Evolutionary conservation across 2,329 filamentous ascomycete species (phyloP).

Genomic region (Bisporella sp.): DNA sequence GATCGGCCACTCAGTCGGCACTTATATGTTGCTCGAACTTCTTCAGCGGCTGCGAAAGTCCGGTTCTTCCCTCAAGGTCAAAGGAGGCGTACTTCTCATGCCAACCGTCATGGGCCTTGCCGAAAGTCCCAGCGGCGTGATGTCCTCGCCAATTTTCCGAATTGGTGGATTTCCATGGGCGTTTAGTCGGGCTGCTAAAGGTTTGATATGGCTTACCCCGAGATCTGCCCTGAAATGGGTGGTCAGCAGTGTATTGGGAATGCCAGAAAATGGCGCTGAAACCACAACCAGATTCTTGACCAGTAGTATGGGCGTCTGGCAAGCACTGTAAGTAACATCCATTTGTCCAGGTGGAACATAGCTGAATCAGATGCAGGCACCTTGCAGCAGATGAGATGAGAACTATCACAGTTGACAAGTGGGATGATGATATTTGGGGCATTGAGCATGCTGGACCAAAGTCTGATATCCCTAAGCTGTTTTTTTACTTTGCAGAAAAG

Average conservation of each 20-base stretch:
- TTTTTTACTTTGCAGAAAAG: constrained; percentile 51
- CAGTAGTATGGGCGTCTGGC: constrained; percentile 50
- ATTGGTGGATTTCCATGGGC: constrained; percentile 22
- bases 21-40: constrained; percentile 64
- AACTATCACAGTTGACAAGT: constrained; percentile 50
- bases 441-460: constrained; percentile 24
- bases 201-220: not conserved
- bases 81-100: constrained; percentile 59
- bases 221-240: constrained; percentile 32
- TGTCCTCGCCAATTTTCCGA: constrained; percentile 38
- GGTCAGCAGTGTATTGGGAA: constrained; percentile 37
- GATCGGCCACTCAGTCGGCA: constrained; percentile 68
- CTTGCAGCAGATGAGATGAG: constrained; percentile 54
- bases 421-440: constrained; percentile 55
- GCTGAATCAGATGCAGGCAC: constrained; percentile 24
- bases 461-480: constrained; percentile 40
- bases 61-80: constrained; percentile 13
- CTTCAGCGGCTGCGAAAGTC: constrained; percentile 35
- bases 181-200: constrained; percentile 10
- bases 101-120: constrained; percentile 70
- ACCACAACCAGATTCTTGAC: constrained; percentile 47
- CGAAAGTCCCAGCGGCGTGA: constrained; percentile 50
- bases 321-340: constrained; percentile 39
- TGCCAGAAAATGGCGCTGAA: constrained; percentile 40
- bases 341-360: not conserved